Percentiles rank a stretch among this genome's conserved stretches.
phyloP scores from a whole-genome alignment of 768 basidiomycete genomes.

The Pleurotus eryngii region DNA sequence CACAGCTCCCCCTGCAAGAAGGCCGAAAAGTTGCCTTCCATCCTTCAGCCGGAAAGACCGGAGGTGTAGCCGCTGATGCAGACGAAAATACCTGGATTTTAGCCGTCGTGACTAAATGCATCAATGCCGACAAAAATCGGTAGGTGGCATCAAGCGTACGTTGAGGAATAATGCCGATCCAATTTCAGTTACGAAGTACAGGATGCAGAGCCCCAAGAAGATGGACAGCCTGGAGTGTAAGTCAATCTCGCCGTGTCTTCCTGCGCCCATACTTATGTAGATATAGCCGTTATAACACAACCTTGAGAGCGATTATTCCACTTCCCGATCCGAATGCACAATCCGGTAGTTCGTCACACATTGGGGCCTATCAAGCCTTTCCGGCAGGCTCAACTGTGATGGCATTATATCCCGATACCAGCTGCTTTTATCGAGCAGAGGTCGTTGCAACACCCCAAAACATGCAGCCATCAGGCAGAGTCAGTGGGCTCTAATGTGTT shows the following conservation, averaged over 20 bases:
- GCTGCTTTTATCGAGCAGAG: constrained; percentile 86
- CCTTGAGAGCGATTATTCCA: constrained; percentile 69
- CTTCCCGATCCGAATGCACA: constrained; percentile 70
- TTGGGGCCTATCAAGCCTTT: constrained; percentile 71
- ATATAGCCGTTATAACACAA: constrained; percentile 63
- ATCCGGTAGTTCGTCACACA: constrained; percentile 57
- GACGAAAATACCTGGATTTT: constrained; percentile 75
- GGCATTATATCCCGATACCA: constrained; percentile 89
- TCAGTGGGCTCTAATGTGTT: constrained; percentile 16
- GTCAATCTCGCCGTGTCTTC: constrained; percentile 11
- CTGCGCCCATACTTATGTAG: constrained; percentile 6
- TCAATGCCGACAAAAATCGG: constrained; percentile 72
- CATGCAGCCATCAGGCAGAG: constrained; percentile 32
- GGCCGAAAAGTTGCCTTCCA: constrained; percentile 83
- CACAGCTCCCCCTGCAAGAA: constrained; percentile 65
- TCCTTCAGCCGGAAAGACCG: constrained; percentile 56
- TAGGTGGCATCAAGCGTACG: constrained; percentile 20
- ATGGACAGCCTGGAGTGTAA: constrained; percentile 66
- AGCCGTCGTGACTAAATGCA: constrained; percentile 68
- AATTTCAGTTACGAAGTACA: constrained; percentile 74
- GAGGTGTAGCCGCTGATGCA: constrained; percentile 30
- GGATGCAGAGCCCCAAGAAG: constrained; percentile 81
- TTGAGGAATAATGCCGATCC: not conserved
- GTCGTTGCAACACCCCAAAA: constrained; percentile 67
- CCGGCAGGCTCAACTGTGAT: constrained; percentile 69